These are phyloP conservation scores for Kwoniella newhampshirensis DNA, from an alignment of 768 basidiomycete genomes.

Conservation along the genomic window DNA sequence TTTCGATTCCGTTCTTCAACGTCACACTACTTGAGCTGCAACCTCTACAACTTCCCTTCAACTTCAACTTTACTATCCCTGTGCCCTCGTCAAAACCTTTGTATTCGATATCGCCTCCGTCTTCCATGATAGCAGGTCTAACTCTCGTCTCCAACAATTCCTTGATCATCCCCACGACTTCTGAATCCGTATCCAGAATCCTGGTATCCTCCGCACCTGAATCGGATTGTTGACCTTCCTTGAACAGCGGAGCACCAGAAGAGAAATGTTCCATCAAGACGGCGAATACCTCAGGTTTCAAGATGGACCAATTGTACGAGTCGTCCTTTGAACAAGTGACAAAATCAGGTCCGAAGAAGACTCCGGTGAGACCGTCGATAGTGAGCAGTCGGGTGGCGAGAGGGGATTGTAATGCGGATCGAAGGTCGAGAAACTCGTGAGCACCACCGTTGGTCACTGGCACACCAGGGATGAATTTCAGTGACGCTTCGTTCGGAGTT, in stretches of 20 bases:
- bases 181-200: slow-evolving; percentile 90
- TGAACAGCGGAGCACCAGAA: slow-evolving; percentile 80
- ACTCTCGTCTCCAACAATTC: slow-evolving; percentile 93
- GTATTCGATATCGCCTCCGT: slow-evolving; percentile 97
- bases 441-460: slow-evolving; percentile 81
- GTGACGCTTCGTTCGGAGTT: slow-evolving; percentile 94
- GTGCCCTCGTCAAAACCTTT: slow-evolving; percentile 77
- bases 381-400: slow-evolving; percentile 94
- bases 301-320: slow-evolving; percentile 69
- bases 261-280: slow-evolving; percentile 97
- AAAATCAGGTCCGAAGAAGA: slow-evolving; percentile 98
- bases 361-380: slow-evolving; percentile 79
- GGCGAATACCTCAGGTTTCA: slow-evolving; percentile 96
- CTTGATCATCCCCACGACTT: slow-evolving; percentile 98
- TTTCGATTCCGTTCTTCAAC: slow-evolving; percentile 91
- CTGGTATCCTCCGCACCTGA: slow-evolving; percentile 84
- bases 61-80: slow-evolving; percentile 77
- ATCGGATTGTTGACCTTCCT: slow-evolving; percentile 66
- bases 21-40: slow-evolving; percentile 93
- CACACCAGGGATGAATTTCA: slow-evolving; percentile 95
- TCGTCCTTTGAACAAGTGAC: slow-evolving; percentile 84
- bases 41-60: slow-evolving; percentile 96
- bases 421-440: slow-evolving; percentile 90
- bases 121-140: slow-evolving; percentile 96
- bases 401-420: slow-evolving; percentile 81